These are phyloP conservation scores for Dendrocalamus latiflorus DNA, from an alignment of 202 grass and related monocot species.

Conservation along the genomic window DNA sequence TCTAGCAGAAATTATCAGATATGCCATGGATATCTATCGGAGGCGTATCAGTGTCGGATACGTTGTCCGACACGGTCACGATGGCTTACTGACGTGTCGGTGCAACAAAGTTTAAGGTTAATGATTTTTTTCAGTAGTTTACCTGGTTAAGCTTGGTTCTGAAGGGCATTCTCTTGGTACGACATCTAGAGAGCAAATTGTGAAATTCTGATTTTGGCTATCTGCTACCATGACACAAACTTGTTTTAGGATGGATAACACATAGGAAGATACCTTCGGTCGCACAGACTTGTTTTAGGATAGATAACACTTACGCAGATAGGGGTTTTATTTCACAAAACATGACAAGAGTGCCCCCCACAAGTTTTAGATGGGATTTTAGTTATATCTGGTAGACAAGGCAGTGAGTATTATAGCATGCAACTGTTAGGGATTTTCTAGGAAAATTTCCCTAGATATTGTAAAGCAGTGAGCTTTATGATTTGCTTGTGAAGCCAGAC, in stretches of 20 bases:
- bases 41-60: no score
- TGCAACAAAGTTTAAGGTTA: no score
- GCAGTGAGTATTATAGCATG: background rate
- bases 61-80: no score
- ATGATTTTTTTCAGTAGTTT: background rate
- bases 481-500: slow-evolving; percentile 13
- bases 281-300: background rate
- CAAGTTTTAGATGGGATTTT: background rate
- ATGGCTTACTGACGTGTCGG: no score
- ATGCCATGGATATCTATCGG: no score
- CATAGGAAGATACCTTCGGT: no score
- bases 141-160: background rate
- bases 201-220: no score
- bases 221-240: no score
- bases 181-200: no score
- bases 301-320: background rate
- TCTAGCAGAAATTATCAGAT: no score
- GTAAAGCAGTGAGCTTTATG: background rate
- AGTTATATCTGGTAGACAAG: background rate
- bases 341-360: background rate
- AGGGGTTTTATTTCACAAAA: background rate
- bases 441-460: background rate
- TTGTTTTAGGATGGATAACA: no score
- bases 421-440: background rate
- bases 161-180: background rate